These are phyloP conservation scores for Lodderomyces theae DNA, from an alignment of 1,139 yeast species.

Conservation along the genomic window DNA sequence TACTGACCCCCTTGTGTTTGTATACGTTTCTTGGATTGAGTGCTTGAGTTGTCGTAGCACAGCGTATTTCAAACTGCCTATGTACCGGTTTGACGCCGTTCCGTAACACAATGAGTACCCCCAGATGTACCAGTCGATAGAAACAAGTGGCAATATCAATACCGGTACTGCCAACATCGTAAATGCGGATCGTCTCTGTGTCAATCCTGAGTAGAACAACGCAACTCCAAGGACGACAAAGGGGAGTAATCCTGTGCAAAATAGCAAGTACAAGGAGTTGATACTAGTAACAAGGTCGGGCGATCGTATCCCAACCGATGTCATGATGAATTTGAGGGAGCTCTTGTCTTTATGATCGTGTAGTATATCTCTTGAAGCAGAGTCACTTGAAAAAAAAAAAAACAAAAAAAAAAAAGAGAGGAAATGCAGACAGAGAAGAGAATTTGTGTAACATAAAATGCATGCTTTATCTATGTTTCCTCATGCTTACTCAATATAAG, in stretches of 20 bases:
- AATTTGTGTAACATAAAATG: no score
- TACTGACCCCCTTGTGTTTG: slow-evolving; percentile 40
- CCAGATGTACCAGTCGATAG: slow-evolving; percentile 58
- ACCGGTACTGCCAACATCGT: slow-evolving; percentile 53
- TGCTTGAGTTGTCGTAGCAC: slow-evolving; percentile 38
- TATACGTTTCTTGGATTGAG: slow-evolving; percentile 21
- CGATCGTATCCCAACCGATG: not conserved
- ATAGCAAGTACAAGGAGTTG: slow-evolving; percentile 39
- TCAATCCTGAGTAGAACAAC: slow-evolving; percentile 57
- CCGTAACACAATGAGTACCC: slow-evolving; percentile 55
- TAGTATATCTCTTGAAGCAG: no score
- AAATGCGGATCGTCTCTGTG: slow-evolving; percentile 52
- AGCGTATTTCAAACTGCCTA: slow-evolving; percentile 46
- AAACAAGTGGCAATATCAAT: slow-evolving; percentile 38
- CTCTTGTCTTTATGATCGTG: no score
- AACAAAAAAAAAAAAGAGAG: no score
- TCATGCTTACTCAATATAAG: slow-evolving; percentile 28
- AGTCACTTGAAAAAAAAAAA: no score
- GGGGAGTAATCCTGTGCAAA: slow-evolving; percentile 34
- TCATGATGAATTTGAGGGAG: no score
- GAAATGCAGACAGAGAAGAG: no score
- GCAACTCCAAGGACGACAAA: slow-evolving; percentile 43
- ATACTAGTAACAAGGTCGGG: slow-evolving; percentile 22
- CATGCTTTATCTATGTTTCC: not conserved
- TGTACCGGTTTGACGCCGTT: slow-evolving; percentile 38